Conservation (phyloP, 352 stramenopile species). For the Phytophthora aleatoria region DNA sequence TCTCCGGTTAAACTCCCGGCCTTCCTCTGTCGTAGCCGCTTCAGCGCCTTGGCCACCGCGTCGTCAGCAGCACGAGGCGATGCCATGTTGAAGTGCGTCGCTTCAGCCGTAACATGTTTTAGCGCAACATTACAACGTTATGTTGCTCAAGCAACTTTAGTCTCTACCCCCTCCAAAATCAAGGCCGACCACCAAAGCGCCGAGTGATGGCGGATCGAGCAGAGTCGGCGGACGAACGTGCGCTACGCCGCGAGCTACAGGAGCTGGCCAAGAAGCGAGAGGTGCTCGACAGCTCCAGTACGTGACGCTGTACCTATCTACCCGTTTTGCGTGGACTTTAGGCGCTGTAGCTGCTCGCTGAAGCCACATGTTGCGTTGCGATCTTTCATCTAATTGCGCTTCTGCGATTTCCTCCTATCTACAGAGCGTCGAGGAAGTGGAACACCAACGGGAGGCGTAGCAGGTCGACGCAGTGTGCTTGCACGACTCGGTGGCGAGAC, state of each 20-base stretch:
- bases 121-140: neutral
- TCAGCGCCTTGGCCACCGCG: constrained; percentile 28
- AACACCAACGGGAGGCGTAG: neutral
- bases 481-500: constrained; percentile 40
- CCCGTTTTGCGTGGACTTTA: neutral
- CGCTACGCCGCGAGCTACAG: constrained; percentile 57
- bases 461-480: constrained; percentile 34
- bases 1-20: neutral
- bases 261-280: constrained; percentile 58
- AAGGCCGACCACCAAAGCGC: constrained; percentile 23
- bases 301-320: constrained; percentile 5
- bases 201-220: constrained; percentile 26
- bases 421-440: constrained; percentile 30
- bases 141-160: constrained; percentile 5
- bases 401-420: constrained; percentile 3
- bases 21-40: constrained; percentile 25
- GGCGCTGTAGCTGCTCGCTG: neutral
- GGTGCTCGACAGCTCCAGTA: constrained; percentile 44
- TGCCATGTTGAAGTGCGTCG: constrained; percentile 28
- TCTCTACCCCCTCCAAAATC: constrained; percentile 11
- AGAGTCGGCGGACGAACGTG: constrained; percentile 55
- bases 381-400: constrained; percentile 30
- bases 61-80: constrained; percentile 14
- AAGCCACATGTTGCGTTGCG: constrained; percentile 2
- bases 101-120: neutral